Evolutionary conservation across 371 early-diverging fungal genomes (phyloP), one percentile per base, ranked within the genome.

Genomic region (Blakeslea trispora): DNA sequence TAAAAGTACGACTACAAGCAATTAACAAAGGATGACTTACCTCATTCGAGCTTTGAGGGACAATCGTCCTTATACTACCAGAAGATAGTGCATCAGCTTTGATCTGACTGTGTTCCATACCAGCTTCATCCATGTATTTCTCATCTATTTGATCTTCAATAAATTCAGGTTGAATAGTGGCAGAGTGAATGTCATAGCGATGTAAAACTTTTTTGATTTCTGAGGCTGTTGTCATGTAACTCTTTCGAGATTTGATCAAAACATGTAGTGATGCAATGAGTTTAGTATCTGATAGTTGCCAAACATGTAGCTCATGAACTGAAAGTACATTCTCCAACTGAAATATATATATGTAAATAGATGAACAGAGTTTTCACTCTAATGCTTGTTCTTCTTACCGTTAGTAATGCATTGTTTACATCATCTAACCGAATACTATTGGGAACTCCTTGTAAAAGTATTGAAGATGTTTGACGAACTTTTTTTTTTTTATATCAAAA

Each of bases 301-400:
- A 96, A 21, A 96, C 90, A 63, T 96, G 97, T n/a, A 96, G 59
- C 54, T 96, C 97, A 61, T 96, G 97, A 32, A 95, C 80, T 15
- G 87, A 88, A 5, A 86, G 32, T 8, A 95, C 84, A 24, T 81
- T 84, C 3, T 79, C 77, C 11, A 89, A 65, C 54, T 81, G 65
- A 51, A 50, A 40, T 17, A 43, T 49, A 18, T 74, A 15, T 22
- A 35, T 32, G 35, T 23, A 34, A 15, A 14, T 17, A 28, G 11
- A 45, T 50, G 18, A 21, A 1, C 1, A 14, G 5, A 10, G 1
- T 21, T 28, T 11, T 23, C 13, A 21, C n/a, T n/a, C n/a, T 22
- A 10, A 23, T 18, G 3, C 11, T 40, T 18, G 15, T 39, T 13
- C 21, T 24, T 32, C 45, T 24, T 65, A 77, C 72, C 50, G 66